These are phyloP conservation scores for Sarocladium strictum DNA, from an alignment of 2,329 filamentous ascomycete species.

Conservation along the genomic window DNA sequence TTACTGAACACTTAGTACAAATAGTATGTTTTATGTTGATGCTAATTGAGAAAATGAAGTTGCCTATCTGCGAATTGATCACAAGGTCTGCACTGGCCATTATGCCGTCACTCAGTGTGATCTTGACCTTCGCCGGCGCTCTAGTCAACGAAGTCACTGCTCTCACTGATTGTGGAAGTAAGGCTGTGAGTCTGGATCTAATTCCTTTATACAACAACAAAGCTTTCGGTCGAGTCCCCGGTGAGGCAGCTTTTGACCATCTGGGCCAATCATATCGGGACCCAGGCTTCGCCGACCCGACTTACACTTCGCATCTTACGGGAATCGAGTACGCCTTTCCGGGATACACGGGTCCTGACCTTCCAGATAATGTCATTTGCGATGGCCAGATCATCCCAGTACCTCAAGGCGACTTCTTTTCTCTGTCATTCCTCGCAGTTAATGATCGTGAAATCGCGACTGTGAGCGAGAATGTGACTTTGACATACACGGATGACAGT, in stretches of 20 bases:
- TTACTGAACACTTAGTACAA: background rate
- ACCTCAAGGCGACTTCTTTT: conserved; percentile 28
- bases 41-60: no score
- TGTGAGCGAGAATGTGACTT: conserved; percentile 33
- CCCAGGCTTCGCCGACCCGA: conserved; percentile 22
- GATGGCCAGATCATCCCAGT: conserved; percentile 31
- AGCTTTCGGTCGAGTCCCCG: conserved; percentile 35
- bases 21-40: no score
- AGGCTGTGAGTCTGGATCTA: background rate
- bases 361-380: conserved; percentile 37
- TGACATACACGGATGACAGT: conserved; percentile 34
- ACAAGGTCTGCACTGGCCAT: background rate
- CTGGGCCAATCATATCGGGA: conserved; percentile 35
- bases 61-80: no score
- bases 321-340: conserved; percentile 36
- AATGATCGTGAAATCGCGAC: conserved; percentile 32
- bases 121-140: background rate
- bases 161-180: background rate
- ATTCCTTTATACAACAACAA: conserved; percentile 36
- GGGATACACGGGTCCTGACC: conserved; percentile 27
- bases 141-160: background rate
- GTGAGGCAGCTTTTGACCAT: conserved; percentile 37
- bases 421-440: conserved; percentile 34
- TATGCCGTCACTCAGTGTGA: background rate
- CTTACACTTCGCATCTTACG: conserved; percentile 26